phyloP scores from a whole-genome alignment of 371 early-diverging fungal genomes.

The Actinomucor elegans region DNA sequence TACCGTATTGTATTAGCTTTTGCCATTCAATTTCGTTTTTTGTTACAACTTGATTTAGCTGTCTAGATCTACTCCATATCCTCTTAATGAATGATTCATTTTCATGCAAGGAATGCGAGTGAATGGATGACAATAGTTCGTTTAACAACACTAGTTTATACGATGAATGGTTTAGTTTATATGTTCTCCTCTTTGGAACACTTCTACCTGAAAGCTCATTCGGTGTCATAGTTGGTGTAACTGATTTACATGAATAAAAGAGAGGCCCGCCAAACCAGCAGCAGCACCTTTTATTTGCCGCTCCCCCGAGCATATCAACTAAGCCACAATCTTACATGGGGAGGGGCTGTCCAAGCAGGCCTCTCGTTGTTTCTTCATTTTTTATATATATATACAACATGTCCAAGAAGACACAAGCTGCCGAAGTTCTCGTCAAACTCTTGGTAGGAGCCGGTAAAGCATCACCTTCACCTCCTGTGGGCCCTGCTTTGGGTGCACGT shows the following conservation, averaged over 20 bases:
- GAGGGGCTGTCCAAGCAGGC: not conserved
- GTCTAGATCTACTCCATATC: slow-evolving; percentile 3
- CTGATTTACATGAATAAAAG: not conserved
- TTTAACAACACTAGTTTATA: not conserved
- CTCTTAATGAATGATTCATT: slow-evolving; percentile 6
- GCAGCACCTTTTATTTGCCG: too few relatives aligned
- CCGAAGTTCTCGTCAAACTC: slow-evolving; percentile 59
- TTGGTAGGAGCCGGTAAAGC: slow-evolving; percentile 90
- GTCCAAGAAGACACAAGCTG: slow-evolving; percentile 54
- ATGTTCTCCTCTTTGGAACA: too few relatives aligned
- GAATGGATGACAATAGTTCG: not conserved
- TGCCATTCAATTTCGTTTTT: not conserved
- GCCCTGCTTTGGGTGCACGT: slow-evolving; percentile 95
- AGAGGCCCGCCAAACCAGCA: slow-evolving; percentile 3
- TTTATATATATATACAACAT: slow-evolving; percentile 15
- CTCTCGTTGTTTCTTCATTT: not conserved
- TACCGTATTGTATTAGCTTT: not conserved
- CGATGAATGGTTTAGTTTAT: too few relatives aligned
- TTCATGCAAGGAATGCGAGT: not conserved
- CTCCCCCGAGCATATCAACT: not conserved
- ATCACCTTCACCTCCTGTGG: slow-evolving; percentile 94
- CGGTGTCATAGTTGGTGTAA: not conserved
- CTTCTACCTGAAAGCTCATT: slow-evolving; percentile 2
- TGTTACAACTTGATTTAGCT: not conserved
- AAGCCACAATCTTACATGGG: slow-evolving; percentile 17